Evolutionary conservation across 176 grass and related monocot species (phyloP).

Genomic region (Zoysia pacifica): DNA sequence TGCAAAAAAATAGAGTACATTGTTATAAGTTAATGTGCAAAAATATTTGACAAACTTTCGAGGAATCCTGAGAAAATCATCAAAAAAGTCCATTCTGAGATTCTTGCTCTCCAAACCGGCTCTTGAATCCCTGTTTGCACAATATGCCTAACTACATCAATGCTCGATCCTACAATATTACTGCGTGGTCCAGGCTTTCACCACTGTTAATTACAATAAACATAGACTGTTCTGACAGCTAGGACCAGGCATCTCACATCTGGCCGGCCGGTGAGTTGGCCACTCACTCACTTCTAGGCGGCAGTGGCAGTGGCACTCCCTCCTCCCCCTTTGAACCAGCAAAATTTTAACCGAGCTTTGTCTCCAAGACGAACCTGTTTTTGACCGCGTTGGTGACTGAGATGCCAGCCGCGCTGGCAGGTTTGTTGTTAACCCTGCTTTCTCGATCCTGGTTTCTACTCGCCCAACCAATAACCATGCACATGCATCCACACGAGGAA

Average conservation of each 20-base stretch:
- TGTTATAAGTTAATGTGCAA: not conserved
- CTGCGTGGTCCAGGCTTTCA: not conserved
- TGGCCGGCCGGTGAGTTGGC: constrained; percentile 47
- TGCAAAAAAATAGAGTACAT: not conserved
- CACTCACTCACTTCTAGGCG: constrained; percentile 55
- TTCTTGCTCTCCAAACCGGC: too few relatives aligned
- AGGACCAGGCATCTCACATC: constrained; percentile 36
- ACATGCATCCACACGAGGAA: constrained; percentile 8
- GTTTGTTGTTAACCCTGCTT: constrained; percentile 43
- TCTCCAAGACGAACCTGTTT: constrained; percentile 50
- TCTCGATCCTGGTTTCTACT: constrained; percentile 39
- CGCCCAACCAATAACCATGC: constrained; percentile 40
- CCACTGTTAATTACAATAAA: not conserved
- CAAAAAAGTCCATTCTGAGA: too few relatives aligned
- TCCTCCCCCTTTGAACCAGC: constrained; percentile 53
- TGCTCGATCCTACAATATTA: not conserved
- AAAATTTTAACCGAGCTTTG: constrained; percentile 59
- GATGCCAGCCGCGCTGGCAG: constrained; percentile 38
- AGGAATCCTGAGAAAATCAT: not conserved
- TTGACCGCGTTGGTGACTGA: constrained; percentile 75
- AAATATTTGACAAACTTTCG: not conserved
- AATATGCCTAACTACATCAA: not conserved
- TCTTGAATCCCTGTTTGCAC: not conserved
- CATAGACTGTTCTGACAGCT: constrained; percentile 22
- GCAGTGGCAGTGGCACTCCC: not conserved